These are phyloP conservation scores for Cladosporium sp. DNA, from an alignment of 2,329 filamentous ascomycete species.

Conservation along the genomic window DNA sequence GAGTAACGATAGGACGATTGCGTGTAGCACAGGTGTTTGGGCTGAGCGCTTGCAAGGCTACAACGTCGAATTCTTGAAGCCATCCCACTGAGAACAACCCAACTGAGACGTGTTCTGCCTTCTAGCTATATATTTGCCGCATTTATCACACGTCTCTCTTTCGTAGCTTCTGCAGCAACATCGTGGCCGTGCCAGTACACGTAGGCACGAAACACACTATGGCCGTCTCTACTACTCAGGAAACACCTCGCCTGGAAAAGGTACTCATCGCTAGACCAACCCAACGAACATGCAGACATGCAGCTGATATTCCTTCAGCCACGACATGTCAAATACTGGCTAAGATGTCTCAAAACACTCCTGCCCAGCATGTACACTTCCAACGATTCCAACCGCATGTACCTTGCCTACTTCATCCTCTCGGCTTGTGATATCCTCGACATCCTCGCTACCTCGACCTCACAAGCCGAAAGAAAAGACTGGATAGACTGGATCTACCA, in stretches of 20 bases:
- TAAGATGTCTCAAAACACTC: conserved; percentile 75
- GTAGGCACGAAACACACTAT: not conserved
- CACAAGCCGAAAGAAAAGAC: conserved; percentile 49
- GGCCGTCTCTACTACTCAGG: not conserved
- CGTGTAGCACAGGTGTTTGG: not conserved
- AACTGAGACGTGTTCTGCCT: too few species aligned
- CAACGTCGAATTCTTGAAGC: not conserved
- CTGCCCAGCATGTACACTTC: conserved; percentile 80
- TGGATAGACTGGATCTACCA: conserved; percentile 75
- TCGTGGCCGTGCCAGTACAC: not conserved
- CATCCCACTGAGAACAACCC: too few species aligned
- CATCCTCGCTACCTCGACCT: conserved; percentile 53
- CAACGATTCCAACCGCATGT: conserved; percentile 87
- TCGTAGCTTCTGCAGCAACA: too few species aligned
- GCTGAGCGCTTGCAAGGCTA: not conserved
- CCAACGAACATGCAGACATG: too few species aligned
- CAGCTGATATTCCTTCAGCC: conserved; percentile 15
- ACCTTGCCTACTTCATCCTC: conserved; percentile 83
- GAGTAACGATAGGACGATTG: too few species aligned
- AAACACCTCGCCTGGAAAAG: conserved; percentile 3
- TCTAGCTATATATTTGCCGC: too few species aligned
- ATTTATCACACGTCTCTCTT: too few species aligned
- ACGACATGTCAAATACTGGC: conserved; percentile 82
- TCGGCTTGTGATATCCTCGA: conserved; percentile 79
- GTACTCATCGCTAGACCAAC: not conserved